Percentiles rank a stretch among this genome's conserved stretches.
These are phyloP conservation scores for Medicago lupulina DNA, from an alignment of 306 rosid species.

Conservation along the genomic window DNA sequence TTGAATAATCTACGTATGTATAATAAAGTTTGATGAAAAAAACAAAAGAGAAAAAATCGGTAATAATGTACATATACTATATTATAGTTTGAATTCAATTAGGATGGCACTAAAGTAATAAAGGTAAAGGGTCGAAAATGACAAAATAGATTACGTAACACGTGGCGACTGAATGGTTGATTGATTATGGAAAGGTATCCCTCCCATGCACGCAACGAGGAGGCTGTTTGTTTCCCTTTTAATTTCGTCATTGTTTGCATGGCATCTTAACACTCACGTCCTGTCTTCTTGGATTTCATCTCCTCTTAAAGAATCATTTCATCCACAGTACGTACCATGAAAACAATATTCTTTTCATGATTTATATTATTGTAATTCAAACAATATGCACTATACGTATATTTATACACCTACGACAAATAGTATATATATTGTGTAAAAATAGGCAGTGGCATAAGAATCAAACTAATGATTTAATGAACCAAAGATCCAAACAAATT, in stretches of 20 bases:
- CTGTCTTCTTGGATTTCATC: constrained; percentile 58
- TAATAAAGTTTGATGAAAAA: background rate
- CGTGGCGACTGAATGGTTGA: constrained; percentile 57
- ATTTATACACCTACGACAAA: background rate
- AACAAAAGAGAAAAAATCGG: constrained; percentile 13
- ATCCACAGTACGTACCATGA: background rate
- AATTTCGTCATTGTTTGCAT: constrained; percentile 64
- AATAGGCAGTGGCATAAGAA: background rate
- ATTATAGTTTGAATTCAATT: constrained; percentile 28
- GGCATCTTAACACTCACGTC: constrained; percentile 53
- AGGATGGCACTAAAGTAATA: background rate
- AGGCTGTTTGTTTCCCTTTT: constrained; percentile 38
- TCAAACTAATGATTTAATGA: background rate
- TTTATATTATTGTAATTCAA: background rate
- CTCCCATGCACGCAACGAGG: constrained; percentile 78
- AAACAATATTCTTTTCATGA: background rate
- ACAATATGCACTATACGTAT: background rate
- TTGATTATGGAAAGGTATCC: constrained; percentile 50
- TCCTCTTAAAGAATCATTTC: constrained; percentile 33
- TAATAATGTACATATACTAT: background rate
- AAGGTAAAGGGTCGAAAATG: constrained; percentile 8
- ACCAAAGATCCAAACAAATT: no score
- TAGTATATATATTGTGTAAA: background rate
- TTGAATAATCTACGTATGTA: background rate
- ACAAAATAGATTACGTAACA: constrained; percentile 57